Evolutionary conservation across 1,139 yeast genomes (phyloP), one percentile per base, ranked within the genome.

Genomic region (Diutina ranongensis): DNA sequence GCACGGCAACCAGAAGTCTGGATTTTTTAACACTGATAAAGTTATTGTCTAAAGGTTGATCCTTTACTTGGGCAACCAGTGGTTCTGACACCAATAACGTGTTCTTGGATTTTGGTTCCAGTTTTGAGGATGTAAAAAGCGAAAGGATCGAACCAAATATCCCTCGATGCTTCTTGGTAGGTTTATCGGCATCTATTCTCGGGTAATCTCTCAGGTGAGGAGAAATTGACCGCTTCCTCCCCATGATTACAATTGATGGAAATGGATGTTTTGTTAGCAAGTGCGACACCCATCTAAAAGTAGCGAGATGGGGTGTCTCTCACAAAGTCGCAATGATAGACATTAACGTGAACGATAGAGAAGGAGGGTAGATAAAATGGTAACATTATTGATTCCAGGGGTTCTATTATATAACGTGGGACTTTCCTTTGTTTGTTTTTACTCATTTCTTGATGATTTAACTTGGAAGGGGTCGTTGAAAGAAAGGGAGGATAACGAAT

Each of bases 1-100:
- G 42, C 3, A 25, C 18, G n/a, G 16, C 42, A 13, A 38, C 21
- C 15, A 18, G 18, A 4, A 38, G 20, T 32, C 42, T 18, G 31
- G 28, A 16, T 20, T 74, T 38, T 16, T 38, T 38, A 18, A 38
- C 21, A 16, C 16, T 13, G 31, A 38, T 25, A 22, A 25, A 25
- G 21, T 21, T 20, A 25, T 38, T 25, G n/a, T 35, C 40, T 4
- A 35, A 15, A 16, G 40, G 40, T 21, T 35, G 28, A 31, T 5
- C 34, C 13, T 31, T 4, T n/a, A 31, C 34, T n/a, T 35, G 40
- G n/a, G 18, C 28, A 19, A 34, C 20, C 36, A 34, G 20, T 7
- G 36, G 36, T 34, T 34, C 36, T 4, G 19, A 7, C 7, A 34
- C 20, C 13, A 15, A 5, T 7, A 15, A 9, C 5, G 34, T 10